A percentile compares a stretch with the other conserved stretches of the same genome.
phyloP scores from a whole-genome alignment of 495 filamentous ascomycete genomes.

The Sporormia fimetaria region DNA sequence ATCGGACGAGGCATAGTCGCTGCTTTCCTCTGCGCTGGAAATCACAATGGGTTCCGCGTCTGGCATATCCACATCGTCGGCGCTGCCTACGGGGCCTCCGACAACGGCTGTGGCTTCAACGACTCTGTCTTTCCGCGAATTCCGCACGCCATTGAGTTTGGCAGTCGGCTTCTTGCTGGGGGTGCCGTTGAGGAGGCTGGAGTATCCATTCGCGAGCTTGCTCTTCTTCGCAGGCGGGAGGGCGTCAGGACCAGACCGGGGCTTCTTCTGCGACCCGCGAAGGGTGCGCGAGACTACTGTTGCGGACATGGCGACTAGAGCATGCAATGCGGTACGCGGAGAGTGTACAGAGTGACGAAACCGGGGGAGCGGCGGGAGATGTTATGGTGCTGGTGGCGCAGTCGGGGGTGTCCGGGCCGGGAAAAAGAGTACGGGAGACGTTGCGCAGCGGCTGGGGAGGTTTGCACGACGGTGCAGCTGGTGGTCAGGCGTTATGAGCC shows the following conservation, averaged over 20 bases:
- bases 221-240: slow-evolving; percentile 22
- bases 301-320: slow-evolving; percentile 7
- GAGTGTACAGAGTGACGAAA: not conserved
- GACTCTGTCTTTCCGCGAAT: slow-evolving; percentile 48
- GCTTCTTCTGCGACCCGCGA: not conserved
- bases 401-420: not conserved
- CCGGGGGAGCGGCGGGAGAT: slow-evolving; percentile 1
- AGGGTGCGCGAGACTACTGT: slow-evolving; percentile 15
- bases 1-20: slow-evolving; percentile 22
- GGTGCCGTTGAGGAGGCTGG: slow-evolving; percentile 14
- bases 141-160: slow-evolving; percentile 36
- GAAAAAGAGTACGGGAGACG: slow-evolving; percentile 1
- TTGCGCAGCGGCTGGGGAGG: too few relatives aligned
- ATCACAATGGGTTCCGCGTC: slow-evolving; percentile 41
- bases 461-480: too few relatives aligned
- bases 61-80: slow-evolving; percentile 28
- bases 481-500: too few relatives aligned
- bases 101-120: slow-evolving; percentile 68
- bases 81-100: slow-evolving; percentile 26
- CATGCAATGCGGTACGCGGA: slow-evolving; percentile 3
- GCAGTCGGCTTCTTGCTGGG: slow-evolving; percentile 8
- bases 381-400: slow-evolving; percentile 5
- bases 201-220: slow-evolving; percentile 21
- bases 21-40: slow-evolving; percentile 43
- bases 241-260: slow-evolving; percentile 4